Evolutionary conservation across 345 rosid species (phyloP), one percentile per base, ranked within the genome.

Genomic region (Arabis hirsuta): DNA sequence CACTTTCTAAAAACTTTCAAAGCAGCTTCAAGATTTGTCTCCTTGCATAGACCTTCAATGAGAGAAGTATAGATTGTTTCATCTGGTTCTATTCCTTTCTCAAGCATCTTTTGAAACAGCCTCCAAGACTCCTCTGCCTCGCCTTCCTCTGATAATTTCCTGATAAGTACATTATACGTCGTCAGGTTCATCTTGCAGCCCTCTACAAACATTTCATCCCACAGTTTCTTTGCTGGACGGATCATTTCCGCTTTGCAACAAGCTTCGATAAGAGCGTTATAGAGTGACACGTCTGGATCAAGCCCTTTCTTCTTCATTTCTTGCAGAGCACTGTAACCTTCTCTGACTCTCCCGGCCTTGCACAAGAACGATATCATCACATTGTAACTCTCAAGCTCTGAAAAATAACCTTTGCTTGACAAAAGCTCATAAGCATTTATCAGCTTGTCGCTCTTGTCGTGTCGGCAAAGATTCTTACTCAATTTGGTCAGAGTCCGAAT

Each of bases 171-270:
- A 67, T 78, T 83, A 55, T 94, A 90, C 5, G 90, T 87, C 60
- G 74, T 84, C 62, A 81, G 66, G 64, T 90, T 84, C 81, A 86
- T 90, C 29, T 76, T 57, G 68, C 92, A 93, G 20, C 97, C 94
- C 63, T 68, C 81, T 13, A 83, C 81, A 75, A 90, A 90, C 97
- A 90, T 90, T 84, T 93, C 96, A 78, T 88, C 97, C 98, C 98
- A 93, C 67, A 93, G 79, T 74, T 71, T 88, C 80, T 88, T 91
- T 12, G 98, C 98, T 13, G 98, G 97, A 69, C 95, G 96, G 46
- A 89, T 74, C 54, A 89, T 81, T 78, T 88, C 96, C 41, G 86
- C 90, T 74, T 80, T 80, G 67, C 97, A 91, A 65, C 96, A 88
- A 38, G 92, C 90, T 81, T 91, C 98, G 68, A 94, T 82, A 46